Conservation (phyloP, 2,329 filamentous ascomycete species). For the Torrubiella hemipterigena region DNA sequence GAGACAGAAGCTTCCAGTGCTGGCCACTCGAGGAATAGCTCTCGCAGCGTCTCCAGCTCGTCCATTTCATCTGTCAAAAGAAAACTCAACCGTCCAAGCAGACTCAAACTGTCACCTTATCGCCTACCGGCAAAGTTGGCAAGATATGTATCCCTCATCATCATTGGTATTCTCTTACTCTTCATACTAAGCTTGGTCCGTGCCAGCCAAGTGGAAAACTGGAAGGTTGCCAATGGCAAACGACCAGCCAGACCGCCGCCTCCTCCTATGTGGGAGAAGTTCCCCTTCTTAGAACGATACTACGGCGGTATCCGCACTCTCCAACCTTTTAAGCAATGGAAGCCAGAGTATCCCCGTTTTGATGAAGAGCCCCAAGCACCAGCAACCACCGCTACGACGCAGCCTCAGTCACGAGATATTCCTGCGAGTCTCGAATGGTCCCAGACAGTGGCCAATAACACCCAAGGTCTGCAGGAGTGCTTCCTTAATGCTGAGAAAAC, state of each 20-base stretch:
- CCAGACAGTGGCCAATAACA: too few relatives aligned
- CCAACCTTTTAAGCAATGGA: conserved; percentile 51
- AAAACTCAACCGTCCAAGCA: conserved; percentile 10
- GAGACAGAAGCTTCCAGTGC: conserved; percentile 28
- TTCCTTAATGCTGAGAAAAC: conserved; percentile 61
- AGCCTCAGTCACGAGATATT: conserved; percentile 9
- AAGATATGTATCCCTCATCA: conserved; percentile 62
- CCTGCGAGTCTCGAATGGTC: conserved; percentile 21
- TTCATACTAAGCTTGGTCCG: conserved; percentile 68
- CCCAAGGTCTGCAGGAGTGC: conserved; percentile 43
- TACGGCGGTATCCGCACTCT: conserved; percentile 76
- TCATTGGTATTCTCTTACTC: conserved; percentile 58
- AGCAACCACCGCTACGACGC: not conserved
- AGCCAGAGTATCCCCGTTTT: conserved; percentile 67
- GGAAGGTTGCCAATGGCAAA: conserved; percentile 42
- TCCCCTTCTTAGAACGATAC: conserved; percentile 76
- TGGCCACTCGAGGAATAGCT: conserved; percentile 37
- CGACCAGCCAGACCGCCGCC: conserved; percentile 35
- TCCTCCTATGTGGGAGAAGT: conserved; percentile 70
- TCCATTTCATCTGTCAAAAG: conserved; percentile 31
- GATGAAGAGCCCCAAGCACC: conserved; percentile 29
- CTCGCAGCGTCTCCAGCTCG: conserved; percentile 38
- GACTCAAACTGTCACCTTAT: conserved; percentile 31
- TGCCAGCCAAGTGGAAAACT: conserved; percentile 60
- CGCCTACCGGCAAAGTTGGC: conserved; percentile 61